Conservation (phyloP, 2,329 filamentous ascomycete species). For the Xylaria arbuscula region DNA sequence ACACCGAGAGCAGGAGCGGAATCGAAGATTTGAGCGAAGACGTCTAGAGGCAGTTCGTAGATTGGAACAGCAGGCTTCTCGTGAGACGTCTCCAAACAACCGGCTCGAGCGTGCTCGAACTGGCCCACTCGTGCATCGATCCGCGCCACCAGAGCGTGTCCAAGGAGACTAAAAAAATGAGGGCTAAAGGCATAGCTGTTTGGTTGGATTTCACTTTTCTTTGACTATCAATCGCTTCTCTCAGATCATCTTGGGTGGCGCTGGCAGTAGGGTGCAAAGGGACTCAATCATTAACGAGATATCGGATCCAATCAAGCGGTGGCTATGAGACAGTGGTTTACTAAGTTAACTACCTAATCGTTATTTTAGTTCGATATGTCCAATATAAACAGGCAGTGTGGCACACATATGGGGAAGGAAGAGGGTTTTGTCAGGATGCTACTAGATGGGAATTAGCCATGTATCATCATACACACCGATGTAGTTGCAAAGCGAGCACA, state of each 20-base stretch:
- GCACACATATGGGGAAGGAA: conserved; percentile 4
- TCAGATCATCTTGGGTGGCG: background rate
- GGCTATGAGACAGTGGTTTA: background rate
- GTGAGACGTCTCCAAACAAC: conserved; percentile 34
- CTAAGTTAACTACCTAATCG: background rate
- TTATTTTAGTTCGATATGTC: conserved; percentile 8
- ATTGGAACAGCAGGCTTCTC: conserved; percentile 46
- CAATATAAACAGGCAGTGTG: background rate
- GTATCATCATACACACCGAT: conserved; percentile 14
- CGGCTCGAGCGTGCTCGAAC: conserved; percentile 31
- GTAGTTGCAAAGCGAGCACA: conserved; percentile 3
- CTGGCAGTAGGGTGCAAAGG: background rate
- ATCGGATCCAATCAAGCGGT: background rate
- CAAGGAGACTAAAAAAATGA: conserved; percentile 2
- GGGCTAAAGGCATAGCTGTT: background rate
- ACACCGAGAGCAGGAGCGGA: conserved; percentile 61
- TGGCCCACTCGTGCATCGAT: conserved; percentile 21
- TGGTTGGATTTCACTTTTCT: background rate
- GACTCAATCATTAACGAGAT: background rate
- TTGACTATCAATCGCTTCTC: background rate
- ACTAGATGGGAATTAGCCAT: conserved; percentile 7
- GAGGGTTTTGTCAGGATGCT: conserved; percentile 17
- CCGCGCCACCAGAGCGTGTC: conserved; percentile 5
- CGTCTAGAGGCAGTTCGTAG: conserved; percentile 59
- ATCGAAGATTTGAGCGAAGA: conserved; percentile 61